Conservation (phyloP, 139 green algal genomes). For the Deuterostichococcus epilithicus region DNA sequence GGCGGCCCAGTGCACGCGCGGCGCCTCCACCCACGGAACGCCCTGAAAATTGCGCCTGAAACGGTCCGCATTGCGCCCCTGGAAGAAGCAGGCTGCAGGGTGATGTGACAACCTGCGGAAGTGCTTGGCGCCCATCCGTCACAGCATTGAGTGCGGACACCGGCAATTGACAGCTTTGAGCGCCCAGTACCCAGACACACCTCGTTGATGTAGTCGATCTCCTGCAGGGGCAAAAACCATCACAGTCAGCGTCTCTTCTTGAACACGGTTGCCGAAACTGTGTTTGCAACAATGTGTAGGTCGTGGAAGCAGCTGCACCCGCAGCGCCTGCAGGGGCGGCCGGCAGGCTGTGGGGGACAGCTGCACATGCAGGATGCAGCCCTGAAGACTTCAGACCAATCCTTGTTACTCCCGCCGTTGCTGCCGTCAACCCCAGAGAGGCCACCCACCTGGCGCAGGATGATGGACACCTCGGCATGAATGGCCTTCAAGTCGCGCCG, state of each 20-base stretch:
- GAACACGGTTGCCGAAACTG: no score
- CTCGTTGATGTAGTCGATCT: constrained; percentile 65
- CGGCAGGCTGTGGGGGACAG: no score
- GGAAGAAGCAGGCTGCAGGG: constrained; percentile 23
- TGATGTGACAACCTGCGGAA: neutral
- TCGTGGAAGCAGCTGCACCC: no score
- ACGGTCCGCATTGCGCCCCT: constrained; percentile 37
- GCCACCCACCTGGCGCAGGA: constrained; percentile 27
- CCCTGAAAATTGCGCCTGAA: constrained; percentile 72
- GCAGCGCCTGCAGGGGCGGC: no score
- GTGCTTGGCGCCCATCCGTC: no score
- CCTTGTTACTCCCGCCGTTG: neutral
- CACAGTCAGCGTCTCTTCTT: no score
- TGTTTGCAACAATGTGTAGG: no score
- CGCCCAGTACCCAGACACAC: no score
- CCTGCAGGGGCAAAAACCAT: constrained; percentile 15
- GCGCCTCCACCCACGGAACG: constrained; percentile 55
- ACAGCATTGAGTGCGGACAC: no score
- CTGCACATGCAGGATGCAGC: no score
- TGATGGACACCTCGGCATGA: constrained; percentile 41
- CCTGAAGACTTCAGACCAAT: neutral
- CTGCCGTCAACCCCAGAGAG: neutral
- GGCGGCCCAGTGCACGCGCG: constrained; percentile 82
- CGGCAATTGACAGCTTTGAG: no score
- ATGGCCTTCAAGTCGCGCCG: constrained; percentile 49